phyloP scores from a whole-genome alignment of 2,329 filamentous ascomycete genomes.

The Colletotrichum eleusines region DNA sequence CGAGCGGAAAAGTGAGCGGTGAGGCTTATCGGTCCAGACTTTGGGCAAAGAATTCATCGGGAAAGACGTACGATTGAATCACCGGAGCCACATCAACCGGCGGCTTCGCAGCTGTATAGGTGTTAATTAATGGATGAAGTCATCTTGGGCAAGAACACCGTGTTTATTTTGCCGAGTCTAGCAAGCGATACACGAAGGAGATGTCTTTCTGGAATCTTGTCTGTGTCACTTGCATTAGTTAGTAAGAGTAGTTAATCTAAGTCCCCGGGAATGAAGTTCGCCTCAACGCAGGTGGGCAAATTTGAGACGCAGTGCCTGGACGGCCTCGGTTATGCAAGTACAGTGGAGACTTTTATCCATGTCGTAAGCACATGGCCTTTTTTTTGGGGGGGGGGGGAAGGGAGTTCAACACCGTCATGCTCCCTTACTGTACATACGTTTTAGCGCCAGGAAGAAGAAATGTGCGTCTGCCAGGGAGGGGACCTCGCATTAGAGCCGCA shows the following conservation, averaged over 20 bases:
- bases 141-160: rapidly evolving
- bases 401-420: background rate
- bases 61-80: background rate
- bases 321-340: background rate
- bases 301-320: no score
- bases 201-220: background rate
- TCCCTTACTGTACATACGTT: background rate
- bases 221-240: background rate
- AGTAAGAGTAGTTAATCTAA: background rate
- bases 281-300: constrained; percentile 2
- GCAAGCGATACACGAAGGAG: background rate
- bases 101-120: background rate
- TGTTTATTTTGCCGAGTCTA: background rate
- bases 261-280: background rate
- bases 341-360: background rate
- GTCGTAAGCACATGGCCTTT: background rate
- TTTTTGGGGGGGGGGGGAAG: background rate
- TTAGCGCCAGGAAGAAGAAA: constrained; percentile 27
- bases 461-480: constrained; percentile 14
- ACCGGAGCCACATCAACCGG: background rate
- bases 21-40: background rate
- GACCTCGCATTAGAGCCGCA: constrained; percentile 11
- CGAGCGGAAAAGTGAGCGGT: background rate
- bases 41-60: background rate
- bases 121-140: background rate